A percentile compares a stretch with the other conserved stretches of the same genome.
These are phyloP conservation scores for Scorias spongiosa DNA, from an alignment of 2,329 filamentous ascomycete species.

Conservation along the genomic window DNA sequence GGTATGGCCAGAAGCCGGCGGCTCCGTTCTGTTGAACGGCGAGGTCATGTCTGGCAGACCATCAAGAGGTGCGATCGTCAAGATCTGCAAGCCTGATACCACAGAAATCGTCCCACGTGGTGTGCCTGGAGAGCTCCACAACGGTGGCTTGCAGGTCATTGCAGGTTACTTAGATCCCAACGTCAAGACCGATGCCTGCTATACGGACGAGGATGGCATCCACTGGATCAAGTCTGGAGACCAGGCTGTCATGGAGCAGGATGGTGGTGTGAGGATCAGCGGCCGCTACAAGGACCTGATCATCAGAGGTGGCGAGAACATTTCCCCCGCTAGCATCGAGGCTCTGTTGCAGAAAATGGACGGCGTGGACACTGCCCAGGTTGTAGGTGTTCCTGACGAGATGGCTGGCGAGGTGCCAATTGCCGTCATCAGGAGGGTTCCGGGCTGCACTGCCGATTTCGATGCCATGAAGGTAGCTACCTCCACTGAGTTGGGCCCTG, in stretches of 20 bases:
- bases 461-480: conserved; percentile 17
- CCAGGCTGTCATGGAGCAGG: conserved; percentile 35
- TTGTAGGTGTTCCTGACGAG: conserved; percentile 30
- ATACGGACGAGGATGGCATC: conserved; percentile 21
- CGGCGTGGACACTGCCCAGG: conserved; percentile 22
- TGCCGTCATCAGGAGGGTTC: conserved; percentile 23
- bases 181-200: conserved; percentile 15
- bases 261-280: conserved; percentile 25
- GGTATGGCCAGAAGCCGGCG: conserved; percentile 22
- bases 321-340: conserved; percentile 29
- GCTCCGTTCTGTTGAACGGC: conserved; percentile 19
- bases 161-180: conserved; percentile 16
- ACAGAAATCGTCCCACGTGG: conserved; percentile 13
- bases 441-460: conserved; percentile 10
- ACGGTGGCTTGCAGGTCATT: conserved; percentile 17
- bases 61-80: conserved; percentile 25
- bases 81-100: conserved; percentile 17
- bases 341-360: conserved; percentile 21
- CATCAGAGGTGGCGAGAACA: conserved; percentile 51
- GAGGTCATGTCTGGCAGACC: conserved; percentile 29
- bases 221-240: conserved; percentile 54
- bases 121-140: conserved; percentile 18
- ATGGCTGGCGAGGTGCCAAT: conserved; percentile 34
- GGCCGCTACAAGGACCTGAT: conserved; percentile 23
- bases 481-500: conserved; percentile 23